Evolutionary conservation across 2,329 filamentous ascomycete genomes (phyloP).

Genomic region (Mycosphaerella sp.): DNA sequence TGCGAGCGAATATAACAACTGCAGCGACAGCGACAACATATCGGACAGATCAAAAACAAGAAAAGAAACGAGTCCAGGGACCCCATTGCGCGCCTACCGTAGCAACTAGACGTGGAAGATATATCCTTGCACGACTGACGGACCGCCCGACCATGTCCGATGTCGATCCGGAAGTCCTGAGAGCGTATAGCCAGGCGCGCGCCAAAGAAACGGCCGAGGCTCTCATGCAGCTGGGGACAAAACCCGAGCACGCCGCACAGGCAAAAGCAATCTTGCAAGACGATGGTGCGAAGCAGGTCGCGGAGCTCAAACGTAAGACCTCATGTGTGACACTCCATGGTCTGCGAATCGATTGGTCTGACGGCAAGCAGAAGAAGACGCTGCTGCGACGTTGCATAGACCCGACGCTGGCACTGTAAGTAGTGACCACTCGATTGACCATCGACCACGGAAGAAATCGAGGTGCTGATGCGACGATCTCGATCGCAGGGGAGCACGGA

Average conservation of each 20-base stretch:
- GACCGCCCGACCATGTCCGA: constrained; percentile 2
- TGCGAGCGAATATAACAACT: background rate
- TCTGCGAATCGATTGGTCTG: constrained; percentile 10
- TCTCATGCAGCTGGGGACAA: constrained; percentile 2
- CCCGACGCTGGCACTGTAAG: constrained; percentile 1
- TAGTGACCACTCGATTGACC: background rate
- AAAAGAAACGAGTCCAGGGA: background rate
- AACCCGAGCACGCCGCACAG: constrained; percentile 6
- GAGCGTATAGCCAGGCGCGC: constrained; percentile 5
- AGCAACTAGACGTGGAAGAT: background rate
- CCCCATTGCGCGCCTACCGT: background rate
- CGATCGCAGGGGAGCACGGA: constrained; percentile 1
- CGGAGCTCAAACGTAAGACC: constrained; percentile 9
- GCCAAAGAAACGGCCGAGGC: constrained; percentile 8
- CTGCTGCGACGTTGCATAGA: constrained; percentile 5
- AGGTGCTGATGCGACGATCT: background rate
- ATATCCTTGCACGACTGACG: background rate
- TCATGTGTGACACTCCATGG: background rate
- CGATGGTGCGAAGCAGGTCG: constrained; percentile 8
- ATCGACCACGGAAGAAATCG: background rate
- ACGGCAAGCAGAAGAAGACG: constrained; percentile 11
- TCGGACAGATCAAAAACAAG: background rate
- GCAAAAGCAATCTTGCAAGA: constrained; percentile 6
- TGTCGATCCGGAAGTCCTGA: constrained; percentile 4
- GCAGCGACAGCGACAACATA: background rate